phyloP scores from a whole-genome alignment of 176 grass and related monocot species.

The Musa itinerans region DNA sequence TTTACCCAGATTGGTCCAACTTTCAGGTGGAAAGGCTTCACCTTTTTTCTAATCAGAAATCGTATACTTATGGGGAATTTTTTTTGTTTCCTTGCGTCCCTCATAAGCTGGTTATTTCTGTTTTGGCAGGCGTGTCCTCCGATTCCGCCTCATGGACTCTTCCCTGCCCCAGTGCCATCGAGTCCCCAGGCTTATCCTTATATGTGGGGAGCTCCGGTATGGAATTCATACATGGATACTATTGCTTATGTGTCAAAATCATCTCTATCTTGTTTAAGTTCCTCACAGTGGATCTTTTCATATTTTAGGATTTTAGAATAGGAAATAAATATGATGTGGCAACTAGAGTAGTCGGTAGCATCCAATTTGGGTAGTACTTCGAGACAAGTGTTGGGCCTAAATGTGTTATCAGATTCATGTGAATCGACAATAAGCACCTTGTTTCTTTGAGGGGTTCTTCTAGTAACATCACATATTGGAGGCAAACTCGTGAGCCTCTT shows the following conservation, averaged over 20 bases:
- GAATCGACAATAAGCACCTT: background rate
- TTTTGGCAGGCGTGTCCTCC: constrained; percentile 66
- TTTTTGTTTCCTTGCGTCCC: background rate
- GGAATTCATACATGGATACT: constrained; percentile 8
- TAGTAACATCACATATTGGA: background rate
- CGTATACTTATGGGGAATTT: background rate
- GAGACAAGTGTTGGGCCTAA: background rate
- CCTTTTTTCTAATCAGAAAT: constrained; percentile 1
- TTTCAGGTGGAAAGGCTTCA: constrained; percentile 53
- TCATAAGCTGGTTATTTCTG: background rate
- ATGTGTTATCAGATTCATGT: background rate
- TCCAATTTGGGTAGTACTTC: background rate
- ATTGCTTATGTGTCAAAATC: background rate
- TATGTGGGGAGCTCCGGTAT: constrained; percentile 95
- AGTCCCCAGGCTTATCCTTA: constrained; percentile 83
- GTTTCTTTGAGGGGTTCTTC: background rate
- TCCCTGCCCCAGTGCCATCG: constrained; percentile 51
- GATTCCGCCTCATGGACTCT: constrained; percentile 87
- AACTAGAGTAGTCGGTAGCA: background rate
- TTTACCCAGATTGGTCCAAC: constrained; percentile 81
- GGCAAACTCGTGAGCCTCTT: background rate
- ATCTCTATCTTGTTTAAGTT: background rate
- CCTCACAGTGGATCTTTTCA: background rate
- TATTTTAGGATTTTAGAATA: background rate
- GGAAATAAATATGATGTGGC: background rate